Evolutionary conservation across 345 rosid species (phyloP), one percentile per base, ranked within the genome.

Genomic region (Crucihimalaya himalaica): DNA sequence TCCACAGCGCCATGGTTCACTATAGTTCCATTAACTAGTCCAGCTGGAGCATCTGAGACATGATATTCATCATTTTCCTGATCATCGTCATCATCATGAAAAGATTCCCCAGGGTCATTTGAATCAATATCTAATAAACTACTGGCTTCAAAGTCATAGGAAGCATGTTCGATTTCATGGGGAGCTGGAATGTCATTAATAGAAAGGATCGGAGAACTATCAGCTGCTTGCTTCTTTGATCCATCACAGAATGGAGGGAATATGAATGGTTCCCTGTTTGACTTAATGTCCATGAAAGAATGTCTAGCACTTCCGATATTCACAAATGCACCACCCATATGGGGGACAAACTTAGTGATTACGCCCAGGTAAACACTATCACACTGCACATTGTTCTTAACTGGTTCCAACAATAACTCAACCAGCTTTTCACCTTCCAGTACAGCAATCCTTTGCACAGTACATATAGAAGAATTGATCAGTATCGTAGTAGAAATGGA

Each of bases 261-360:
- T 74, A 91, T 81, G 74, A 88, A 89, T 43, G 99, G 99, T 70
- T 82, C 97, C 81, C 92, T 85, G 63, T 77, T 83, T 70, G 83
- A 79, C 80, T 82, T 88, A 72, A 94, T 88, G 79, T 87, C 96
- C 97, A 94, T 87, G 70, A 94, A 88, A 66, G 93, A 88, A 80
- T 88, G 88, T 75, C 95, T 88, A 54, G 88, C 72, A 81, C 81
- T 86, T 68, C 97, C 97, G 56, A 94, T 89, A 68, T 89, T 89
- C 66, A 94, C 96, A 91, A 94, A 91, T 55, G 98, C 98, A 78
- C 98, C 98, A 45, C 96, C 96, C 98, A 94, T 91, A 74, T 88
- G 86, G 13, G 98, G 98, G 51, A 87, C 97, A 78, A 88, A 87
- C 81, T 89, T 91, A 50, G 89, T 78, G 54, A 94, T 83, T 48